Evolutionary conservation across 2,329 filamentous ascomycete species (phyloP).

Genomic region (Hypoxylon sp.): DNA sequence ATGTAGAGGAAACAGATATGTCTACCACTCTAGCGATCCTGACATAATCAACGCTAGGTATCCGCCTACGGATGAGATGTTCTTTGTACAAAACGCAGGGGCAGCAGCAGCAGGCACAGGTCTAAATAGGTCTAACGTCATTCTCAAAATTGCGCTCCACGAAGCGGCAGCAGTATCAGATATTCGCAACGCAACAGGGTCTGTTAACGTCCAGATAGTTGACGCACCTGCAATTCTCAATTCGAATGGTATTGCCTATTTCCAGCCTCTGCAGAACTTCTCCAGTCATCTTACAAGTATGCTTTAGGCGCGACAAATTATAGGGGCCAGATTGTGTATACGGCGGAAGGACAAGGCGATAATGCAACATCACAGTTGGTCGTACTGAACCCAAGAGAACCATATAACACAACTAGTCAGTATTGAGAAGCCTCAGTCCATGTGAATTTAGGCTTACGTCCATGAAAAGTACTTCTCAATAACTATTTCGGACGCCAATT

Average conservation of each 20-base stretch:
- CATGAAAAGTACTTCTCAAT: slow-evolving; percentile 64
- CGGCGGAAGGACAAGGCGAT: slow-evolving; percentile 66
- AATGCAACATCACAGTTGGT: slow-evolving; percentile 59
- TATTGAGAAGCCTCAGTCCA: not conserved
- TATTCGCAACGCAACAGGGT: slow-evolving; percentile 57
- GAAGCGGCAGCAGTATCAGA: slow-evolving; percentile 60
- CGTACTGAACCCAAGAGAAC: slow-evolving; percentile 61
- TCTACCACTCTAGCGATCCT: not conserved
- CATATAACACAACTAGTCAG: slow-evolving; percentile 66
- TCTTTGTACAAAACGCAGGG: slow-evolving; percentile 69
- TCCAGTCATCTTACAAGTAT: not conserved
- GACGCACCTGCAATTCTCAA: slow-evolving; percentile 64
- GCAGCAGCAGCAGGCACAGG: slow-evolving; percentile 62
- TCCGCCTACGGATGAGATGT: slow-evolving; percentile 65
- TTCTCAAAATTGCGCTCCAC: slow-evolving; percentile 65
- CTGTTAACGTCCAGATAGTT: slow-evolving; percentile 61
- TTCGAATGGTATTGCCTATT: slow-evolving; percentile 61
- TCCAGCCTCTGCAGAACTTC: not conserved
- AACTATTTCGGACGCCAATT: slow-evolving; percentile 73
- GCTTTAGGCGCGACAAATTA: slow-evolving; percentile 65
- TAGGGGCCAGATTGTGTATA: slow-evolving; percentile 64
- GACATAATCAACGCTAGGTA: slow-evolving; percentile 51
- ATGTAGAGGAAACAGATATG: slow-evolving; percentile 30
- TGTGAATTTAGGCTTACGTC: slow-evolving; percentile 15
- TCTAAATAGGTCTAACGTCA: slow-evolving; percentile 65